phyloP scores from a whole-genome alignment of 129 eudicot genomes.

The Smallanthus sonchifolius region DNA sequence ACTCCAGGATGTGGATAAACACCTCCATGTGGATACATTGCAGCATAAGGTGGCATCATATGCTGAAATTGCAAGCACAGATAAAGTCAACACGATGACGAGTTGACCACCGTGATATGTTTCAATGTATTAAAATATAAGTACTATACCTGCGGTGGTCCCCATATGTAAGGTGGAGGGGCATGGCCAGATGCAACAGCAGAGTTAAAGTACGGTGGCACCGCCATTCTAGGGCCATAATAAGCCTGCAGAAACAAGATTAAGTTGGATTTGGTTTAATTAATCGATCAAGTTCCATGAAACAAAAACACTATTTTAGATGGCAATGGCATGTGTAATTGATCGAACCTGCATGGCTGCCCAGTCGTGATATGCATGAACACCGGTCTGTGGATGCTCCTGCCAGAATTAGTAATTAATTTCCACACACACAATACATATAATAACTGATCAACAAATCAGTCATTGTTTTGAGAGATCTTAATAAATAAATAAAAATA shows the following conservation, averaged over 20 bases:
- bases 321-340: neutral
- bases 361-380: slow-evolving; percentile 91
- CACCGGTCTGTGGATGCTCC: slow-evolving; percentile 63
- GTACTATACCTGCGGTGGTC: slow-evolving; percentile 83
- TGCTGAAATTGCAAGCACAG: slow-evolving; percentile 39
- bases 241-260: slow-evolving; percentile 57
- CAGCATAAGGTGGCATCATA: slow-evolving; percentile 96
- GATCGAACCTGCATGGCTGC: slow-evolving; percentile 85
- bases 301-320: neutral
- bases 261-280: neutral
- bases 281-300: neutral
- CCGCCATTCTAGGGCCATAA: slow-evolving; percentile 85
- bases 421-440: neutral
- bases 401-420: slow-evolving; percentile 6
- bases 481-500: neutral
- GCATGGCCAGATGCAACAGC: slow-evolving; percentile 79
- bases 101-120: neutral
- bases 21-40: slow-evolving; percentile 86
- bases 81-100: slow-evolving; percentile 7
- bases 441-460: neutral
- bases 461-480: neutral
- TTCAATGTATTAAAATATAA: neutral
- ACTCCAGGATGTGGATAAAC: slow-evolving; percentile 92
- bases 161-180: slow-evolving; percentile 96
- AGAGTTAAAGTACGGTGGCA: slow-evolving; percentile 75